Base-by-base conservation (phyloP, 345 rosid species). In the Aegle marmelos region DNA sequence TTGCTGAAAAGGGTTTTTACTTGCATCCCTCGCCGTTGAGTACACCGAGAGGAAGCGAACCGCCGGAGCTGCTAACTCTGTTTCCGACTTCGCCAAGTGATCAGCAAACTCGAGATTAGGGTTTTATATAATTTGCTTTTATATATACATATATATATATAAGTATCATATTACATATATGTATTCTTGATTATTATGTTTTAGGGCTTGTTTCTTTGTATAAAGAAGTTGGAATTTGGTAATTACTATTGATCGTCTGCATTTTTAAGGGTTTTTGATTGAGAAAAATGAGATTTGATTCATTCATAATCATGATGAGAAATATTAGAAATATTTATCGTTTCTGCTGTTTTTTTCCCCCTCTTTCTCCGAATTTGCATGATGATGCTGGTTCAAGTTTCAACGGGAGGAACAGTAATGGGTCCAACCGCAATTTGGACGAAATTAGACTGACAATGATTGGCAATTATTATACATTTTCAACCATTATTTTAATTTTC, bases 1-100 rank as follows among this genome's bases (percentile, higher is more conserved):
- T 83, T 34, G 79, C 81, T 0, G 82, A 76, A 60, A 83, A 79
- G 79, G 80, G 85, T 2, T 83, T 83, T 79, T 82, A 72, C 78
- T 82, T 82, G 65, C 85, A 82, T 19, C 85, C 85, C 4, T 82
- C 85, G 7, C 78, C 85, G 7, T 72, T 75, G 77, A 79, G 28
- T 56, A 83, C 85, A 0, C 80, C 80, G 0, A 79, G 81, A 73
- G 81, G 83, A 25, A 76, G 24, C 76, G 73, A 80, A 6, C 76
- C 79, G 7, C 86, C 81, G 64, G 83, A 80, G 76, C 86, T 83
- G 5, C 31, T 83, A 48, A 76, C 86, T 41, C 79, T 83, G 50
- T 83, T 83, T 50, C 86, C 86, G 28, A 83, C 69, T 45, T 80
- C 86, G 6, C 79, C 83, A 3, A 34, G 70, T 0, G 22, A 53